Percentiles rank a stretch among this genome's conserved stretches.
Evolutionary conservation across 441 rosid genomes (phyloP).

Genomic region (Erysimum pusillum): DNA sequence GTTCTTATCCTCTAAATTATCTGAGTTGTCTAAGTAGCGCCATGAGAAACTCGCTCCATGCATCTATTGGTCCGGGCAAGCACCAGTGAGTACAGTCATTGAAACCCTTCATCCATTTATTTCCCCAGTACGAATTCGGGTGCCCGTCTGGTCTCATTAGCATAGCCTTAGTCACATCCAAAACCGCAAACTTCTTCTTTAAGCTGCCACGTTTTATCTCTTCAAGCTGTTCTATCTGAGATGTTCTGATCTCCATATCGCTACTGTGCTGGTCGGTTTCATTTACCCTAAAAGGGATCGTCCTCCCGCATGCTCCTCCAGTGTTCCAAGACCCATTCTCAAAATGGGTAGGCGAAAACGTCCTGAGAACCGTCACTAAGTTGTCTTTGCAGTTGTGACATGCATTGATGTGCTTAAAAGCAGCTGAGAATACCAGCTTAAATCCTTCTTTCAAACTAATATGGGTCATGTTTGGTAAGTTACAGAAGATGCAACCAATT

Average conservation of each 20-base stretch:
- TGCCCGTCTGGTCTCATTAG: conserved; percentile 82
- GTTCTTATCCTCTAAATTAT: conserved; percentile 24
- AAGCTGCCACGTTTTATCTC: conserved; percentile 44
- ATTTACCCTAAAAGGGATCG: conserved; percentile 46
- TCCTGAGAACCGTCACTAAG: conserved; percentile 60
- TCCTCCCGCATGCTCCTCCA: conserved; percentile 68
- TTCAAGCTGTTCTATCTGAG: conserved; percentile 58
- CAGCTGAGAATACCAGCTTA: conserved; percentile 51
- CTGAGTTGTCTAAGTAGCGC: conserved; percentile 45
- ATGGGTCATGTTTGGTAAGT: conserved; percentile 52
- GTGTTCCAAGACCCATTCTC: conserved; percentile 80
- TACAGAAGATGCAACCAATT: conserved; percentile 72
- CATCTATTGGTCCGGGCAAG: conserved; percentile 76
- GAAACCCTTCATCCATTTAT: conserved; percentile 61
- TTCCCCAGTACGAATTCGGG: conserved; percentile 64
- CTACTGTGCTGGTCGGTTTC: conserved; percentile 31
- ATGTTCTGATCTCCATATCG: conserved; percentile 56
- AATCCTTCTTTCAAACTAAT: conserved; percentile 48
- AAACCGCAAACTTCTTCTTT: conserved; percentile 48
- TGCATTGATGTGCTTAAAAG: conserved; percentile 53
- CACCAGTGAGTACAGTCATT: conserved; percentile 88
- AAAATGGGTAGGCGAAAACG: conserved; percentile 76
- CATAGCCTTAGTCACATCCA: conserved; percentile 76
- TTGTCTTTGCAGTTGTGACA: conserved; percentile 51
- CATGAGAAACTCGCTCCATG: conserved; percentile 76